Evolutionary conservation across 2,329 filamentous ascomycete species (phyloP), one percentile per base, ranked within the genome.

Genomic region (Calonectria pseudoreteaudii): DNA sequence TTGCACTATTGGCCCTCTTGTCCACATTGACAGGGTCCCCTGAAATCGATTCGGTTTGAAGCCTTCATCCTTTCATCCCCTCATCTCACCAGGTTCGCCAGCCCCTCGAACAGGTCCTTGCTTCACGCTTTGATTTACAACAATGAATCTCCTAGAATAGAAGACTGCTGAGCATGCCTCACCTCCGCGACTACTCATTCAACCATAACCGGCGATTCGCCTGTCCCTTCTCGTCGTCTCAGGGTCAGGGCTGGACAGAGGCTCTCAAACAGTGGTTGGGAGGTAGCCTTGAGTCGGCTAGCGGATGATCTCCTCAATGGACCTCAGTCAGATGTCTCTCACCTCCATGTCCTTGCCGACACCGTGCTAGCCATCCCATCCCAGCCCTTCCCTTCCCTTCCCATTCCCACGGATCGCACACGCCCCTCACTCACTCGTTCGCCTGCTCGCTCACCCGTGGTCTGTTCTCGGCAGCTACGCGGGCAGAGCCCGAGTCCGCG

Each of bases 351-450:
- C 53, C 53, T 38, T 58, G 53, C 53, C 31, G 31, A 60, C n/a
- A 10, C n/a, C 53, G 26, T 70, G 49, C 68, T 52, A 38, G 53
- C 60, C 60, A 56, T 70, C 44, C 58, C 23, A 44, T 47, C 41
- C 60, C 60, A 56, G 65, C 44, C 58, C 23, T 20, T 47, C 41
- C 41, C 41, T n/a, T 47, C 41, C 49, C 36, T 47, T 66, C 44
- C 60, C 44, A 60, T 53, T 28, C 34, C 23, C 26, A 30, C 18
- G 41, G 58, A 53, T 66, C 31, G 52, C 41, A 62, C 44, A 58
- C 53, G 23, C 66, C 36, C 66, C 36, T 34, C 34, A 7, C 23
- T 49, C 18, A 10, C 18, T 47, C 41, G 13, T 14, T 49, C 18
- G 23, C 18, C n/a, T n/a, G 13, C 23, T 49, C 18, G 23, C 18